A percentile compares a stretch with the other conserved stretches of the same genome.
Conservation (phyloP, 148 eudicot species). For the Pouteria glomerata region DNA sequence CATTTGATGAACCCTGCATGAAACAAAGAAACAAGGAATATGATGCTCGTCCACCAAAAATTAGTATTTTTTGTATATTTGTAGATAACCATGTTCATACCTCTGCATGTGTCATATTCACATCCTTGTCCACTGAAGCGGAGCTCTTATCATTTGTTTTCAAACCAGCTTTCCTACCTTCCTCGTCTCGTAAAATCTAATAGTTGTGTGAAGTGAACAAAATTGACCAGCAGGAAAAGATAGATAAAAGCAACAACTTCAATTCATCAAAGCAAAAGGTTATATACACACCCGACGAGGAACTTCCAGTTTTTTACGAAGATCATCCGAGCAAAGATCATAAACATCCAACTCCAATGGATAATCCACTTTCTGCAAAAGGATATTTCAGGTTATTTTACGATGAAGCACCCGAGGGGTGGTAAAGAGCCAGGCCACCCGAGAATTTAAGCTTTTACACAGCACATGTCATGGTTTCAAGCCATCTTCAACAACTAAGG, state of each 20-base stretch:
- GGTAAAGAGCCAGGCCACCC: not conserved
- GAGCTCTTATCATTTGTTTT: conserved; percentile 57
- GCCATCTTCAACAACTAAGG: not conserved
- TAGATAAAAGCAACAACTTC: not conserved
- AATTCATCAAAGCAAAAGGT: not conserved
- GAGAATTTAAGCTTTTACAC: conserved; percentile 8
- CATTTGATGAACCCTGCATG: conserved; percentile 61
- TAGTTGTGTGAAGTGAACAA: conserved; percentile 6
- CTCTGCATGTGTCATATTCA: conserved; percentile 73
- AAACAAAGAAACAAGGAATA: not conserved
- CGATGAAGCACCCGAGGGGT: not conserved
- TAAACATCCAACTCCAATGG: conserved; percentile 85
- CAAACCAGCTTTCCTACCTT: conserved; percentile 75
- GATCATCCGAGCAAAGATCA: conserved; percentile 93
- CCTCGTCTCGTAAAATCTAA: conserved; percentile 82
- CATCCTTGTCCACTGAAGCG: conserved; percentile 42
- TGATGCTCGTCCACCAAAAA: not conserved
- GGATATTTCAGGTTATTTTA: not conserved
- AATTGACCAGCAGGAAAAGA: not conserved
- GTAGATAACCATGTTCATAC: conserved; percentile 21
- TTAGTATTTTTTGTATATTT: conserved; percentile 21
- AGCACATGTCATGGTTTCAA: not conserved
- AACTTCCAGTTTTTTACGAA: conserved; percentile 64
- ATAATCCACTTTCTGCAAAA: conserved; percentile 90
- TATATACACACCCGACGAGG: conserved; percentile 71